These are phyloP conservation scores for Acidiella bohemica DNA, from an alignment of 495 filamentous ascomycete genomes.

Conservation along the genomic window DNA sequence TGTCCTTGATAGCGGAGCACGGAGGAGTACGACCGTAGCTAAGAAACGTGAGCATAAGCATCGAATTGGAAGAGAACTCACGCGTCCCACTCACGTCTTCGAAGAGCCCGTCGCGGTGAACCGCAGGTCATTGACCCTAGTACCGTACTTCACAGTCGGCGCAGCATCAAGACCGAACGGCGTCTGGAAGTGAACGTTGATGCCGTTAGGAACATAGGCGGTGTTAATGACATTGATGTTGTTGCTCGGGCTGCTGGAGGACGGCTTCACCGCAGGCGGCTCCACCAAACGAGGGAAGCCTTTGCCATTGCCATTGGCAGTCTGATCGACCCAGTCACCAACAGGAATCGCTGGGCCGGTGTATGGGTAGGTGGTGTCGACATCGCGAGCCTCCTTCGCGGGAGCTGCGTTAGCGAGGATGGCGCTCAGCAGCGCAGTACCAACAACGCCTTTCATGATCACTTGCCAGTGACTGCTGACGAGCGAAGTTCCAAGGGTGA, in stretches of 20 bases:
- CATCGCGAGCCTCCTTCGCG: constrained; percentile 11
- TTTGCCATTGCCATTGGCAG: constrained; percentile 40
- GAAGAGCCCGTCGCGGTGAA: constrained; percentile 27
- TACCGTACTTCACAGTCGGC: constrained; percentile 35
- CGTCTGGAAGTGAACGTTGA: constrained; percentile 43
- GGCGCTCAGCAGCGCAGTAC: constrained; percentile 1
- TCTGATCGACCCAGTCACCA: constrained; percentile 38
- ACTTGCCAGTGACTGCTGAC: too few relatives aligned
- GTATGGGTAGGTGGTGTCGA: constrained; percentile 29
- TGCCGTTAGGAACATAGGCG: constrained; percentile 36
- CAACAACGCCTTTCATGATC: constrained; percentile 1
- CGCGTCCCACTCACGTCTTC: constrained; percentile 24
- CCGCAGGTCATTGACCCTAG: constrained; percentile 21
- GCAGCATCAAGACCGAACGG: constrained; percentile 36
- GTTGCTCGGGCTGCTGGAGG: constrained; percentile 32
- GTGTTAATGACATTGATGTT: constrained; percentile 42
- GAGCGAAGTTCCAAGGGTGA: too few relatives aligned
- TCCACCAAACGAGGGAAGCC: constrained; percentile 41
- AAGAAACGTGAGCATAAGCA: too few relatives aligned
- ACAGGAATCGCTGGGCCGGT: constrained; percentile 36
- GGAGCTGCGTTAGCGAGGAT: constrained; percentile 3
- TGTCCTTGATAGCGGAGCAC: constrained; percentile 32
- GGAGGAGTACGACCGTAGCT: constrained; percentile 41
- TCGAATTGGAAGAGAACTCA: background rate
- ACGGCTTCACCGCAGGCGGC: constrained; percentile 40